Evolutionary conservation across 345 rosid genomes (phyloP).

Genomic region (Theobroma cacao): DNA sequence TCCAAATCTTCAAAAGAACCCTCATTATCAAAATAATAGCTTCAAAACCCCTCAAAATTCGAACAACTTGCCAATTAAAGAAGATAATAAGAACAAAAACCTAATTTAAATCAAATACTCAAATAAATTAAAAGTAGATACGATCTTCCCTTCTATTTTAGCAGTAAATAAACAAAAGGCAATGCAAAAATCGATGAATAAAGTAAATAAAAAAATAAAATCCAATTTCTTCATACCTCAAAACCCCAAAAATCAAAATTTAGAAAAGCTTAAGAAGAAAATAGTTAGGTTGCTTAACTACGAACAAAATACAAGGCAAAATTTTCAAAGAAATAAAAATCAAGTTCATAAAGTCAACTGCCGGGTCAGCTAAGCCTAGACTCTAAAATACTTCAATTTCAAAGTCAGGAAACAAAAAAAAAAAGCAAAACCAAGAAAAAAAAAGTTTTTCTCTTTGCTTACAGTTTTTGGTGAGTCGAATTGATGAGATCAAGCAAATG

Average conservation of each 20-base stretch:
- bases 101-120: not conserved
- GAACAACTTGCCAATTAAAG: not conserved
- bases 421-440: not conserved
- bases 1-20: not conserved
- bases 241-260: not conserved
- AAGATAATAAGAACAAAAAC: not conserved
- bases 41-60: not conserved
- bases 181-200: not conserved
- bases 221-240: not conserved
- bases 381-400: not conserved
- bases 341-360: not conserved
- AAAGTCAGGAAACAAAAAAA: not conserved
- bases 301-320: not conserved
- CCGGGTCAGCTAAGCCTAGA: not conserved
- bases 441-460: not conserved
- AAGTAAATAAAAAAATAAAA: not conserved
- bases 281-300: not conserved
- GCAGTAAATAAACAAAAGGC: not conserved
- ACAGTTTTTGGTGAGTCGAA: not conserved
- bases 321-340: not conserved
- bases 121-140: not conserved
- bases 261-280: not conserved
- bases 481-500: slow-evolving; percentile 17
- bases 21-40: not conserved
- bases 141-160: not conserved